Conservation (phyloP, 805 yeast species). For the Suhomyces pyralidae region DNA sequence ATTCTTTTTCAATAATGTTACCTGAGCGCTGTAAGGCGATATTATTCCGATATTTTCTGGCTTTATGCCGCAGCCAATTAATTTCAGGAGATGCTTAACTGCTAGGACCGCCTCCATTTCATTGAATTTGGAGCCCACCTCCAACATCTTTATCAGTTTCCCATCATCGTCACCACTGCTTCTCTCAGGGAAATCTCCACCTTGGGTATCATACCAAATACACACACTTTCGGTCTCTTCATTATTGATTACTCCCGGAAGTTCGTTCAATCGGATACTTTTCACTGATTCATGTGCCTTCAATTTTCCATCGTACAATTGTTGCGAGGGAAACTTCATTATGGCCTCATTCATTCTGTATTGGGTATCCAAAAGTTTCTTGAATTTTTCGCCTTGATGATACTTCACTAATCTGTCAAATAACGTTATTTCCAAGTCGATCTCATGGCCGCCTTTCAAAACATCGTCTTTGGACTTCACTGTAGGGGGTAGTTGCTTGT, state of each 20-base stretch:
- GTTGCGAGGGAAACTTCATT: conserved; percentile 72
- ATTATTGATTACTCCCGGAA: conserved; percentile 40
- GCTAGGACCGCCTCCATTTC: conserved; percentile 72
- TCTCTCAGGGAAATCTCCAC: conserved; percentile 74
- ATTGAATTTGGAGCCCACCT: conserved; percentile 61
- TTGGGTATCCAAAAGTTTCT: conserved; percentile 66
- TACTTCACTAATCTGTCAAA: conserved; percentile 70
- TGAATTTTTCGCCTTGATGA: conserved; percentile 43
- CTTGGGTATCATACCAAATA: conserved; percentile 92
- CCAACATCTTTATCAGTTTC: conserved; percentile 5
- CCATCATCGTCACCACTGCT: conserved; percentile 30
- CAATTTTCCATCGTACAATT: conserved; percentile 61
- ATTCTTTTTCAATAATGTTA: conserved; percentile 51
- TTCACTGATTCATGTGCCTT: conserved; percentile 61
- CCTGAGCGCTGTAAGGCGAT: conserved; percentile 90
- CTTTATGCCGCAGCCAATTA: conserved; percentile 52
- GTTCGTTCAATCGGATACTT: conserved; percentile 49
- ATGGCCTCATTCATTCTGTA: conserved; percentile 82
- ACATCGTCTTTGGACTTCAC: conserved; percentile 51
- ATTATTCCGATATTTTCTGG: conserved; percentile 73
- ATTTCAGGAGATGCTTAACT: conserved; percentile 48
- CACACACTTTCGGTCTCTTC: conserved; percentile 57
- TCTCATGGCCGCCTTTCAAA: conserved; percentile 19
- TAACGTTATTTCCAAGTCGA: conserved; percentile 60
- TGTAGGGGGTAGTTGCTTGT: conserved; percentile 89